Evolutionary conservation across 441 rosid species (phyloP), one percentile per base, ranked within the genome.

Genomic region (Erysimum pusillum): DNA sequence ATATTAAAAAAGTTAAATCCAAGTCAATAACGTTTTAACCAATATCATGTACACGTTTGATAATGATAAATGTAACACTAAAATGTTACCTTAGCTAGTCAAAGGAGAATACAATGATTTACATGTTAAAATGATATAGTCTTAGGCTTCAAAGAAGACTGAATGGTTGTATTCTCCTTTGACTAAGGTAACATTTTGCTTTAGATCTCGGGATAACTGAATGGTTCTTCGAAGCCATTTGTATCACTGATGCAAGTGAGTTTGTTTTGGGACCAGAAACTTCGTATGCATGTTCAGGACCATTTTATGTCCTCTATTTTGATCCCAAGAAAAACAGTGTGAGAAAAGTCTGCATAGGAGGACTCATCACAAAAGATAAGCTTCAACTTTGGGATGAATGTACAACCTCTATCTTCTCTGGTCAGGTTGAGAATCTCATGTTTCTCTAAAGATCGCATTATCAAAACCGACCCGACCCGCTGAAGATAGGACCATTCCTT

Each of bases 401-500:
- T 32, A n/a, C 9, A 34, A 2, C 15, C 63, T 58, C 63, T 51
- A 17, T 72, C 53, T 72, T 51, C 35, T 1, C 48, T 18, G 34
- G 48, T 38, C 60, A 67, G n/a, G 48, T 36, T 36, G 36, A 67
- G 20, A 67, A 39, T 52, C 61, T 67, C 61, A 52, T 52, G 72
- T 52, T 67, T 38, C 60, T 67, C 34, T 41, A 62, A 62, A 34
- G 20, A 58, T n/a, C n/a, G n/a, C n/a, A n/a, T n/a, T n/a, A n/a
- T n/a, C n/a, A n/a, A n/a, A n/a, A n/a, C n/a, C n/a, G n/a, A n/a
- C n/a, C 78, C 98, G 99, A 48, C 86, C 98, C 39, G 85, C 99
- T 11, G 99, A 96, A 81, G 96, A 91, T 79, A 87, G 97, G 63
- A 96, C 94, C 56, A 91, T 96, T 79, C 97, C 99, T 12, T 73